A percentile compares a stretch with the other conserved stretches of the same genome.
phyloP scores from a whole-genome alignment of 495 filamentous ascomycete species.

The Arthonia radiata region DNA sequence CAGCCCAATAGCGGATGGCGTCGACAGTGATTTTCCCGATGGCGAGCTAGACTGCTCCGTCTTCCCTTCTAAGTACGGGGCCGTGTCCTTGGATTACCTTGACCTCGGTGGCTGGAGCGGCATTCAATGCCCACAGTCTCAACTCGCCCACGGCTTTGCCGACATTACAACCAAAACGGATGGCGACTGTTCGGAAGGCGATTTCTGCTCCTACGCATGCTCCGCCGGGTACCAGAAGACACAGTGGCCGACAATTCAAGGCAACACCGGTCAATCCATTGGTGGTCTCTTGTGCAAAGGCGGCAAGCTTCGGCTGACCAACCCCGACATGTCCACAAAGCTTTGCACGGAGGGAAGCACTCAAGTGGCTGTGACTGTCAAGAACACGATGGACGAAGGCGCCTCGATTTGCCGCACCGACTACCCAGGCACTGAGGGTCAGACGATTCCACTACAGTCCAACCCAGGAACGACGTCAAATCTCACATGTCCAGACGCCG shows the following conservation, averaged over 20 bases:
- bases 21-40: slow-evolving; percentile 52
- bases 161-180: slow-evolving; percentile 28
- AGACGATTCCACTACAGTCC: slow-evolving; percentile 51
- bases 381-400: slow-evolving; percentile 39
- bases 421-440: slow-evolving; percentile 66
- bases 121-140: slow-evolving; percentile 33
- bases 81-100: slow-evolving; percentile 42
- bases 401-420: slow-evolving; percentile 82
- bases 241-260: slow-evolving; percentile 72
- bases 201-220: slow-evolving; percentile 85
- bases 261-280: slow-evolving; percentile 58
- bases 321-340: slow-evolving; percentile 29
- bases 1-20: too few relatives aligned
- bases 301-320: slow-evolving; percentile 60
- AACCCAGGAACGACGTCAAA: slow-evolving; percentile 25
- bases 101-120: slow-evolving; percentile 55
- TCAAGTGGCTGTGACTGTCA: slow-evolving; percentile 31
- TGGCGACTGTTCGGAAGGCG: slow-evolving; percentile 19
- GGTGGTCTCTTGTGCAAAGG: not conserved
- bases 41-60: slow-evolving; percentile 41
- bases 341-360: slow-evolving; percentile 56
- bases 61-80: slow-evolving; percentile 71
- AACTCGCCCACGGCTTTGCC: slow-evolving; percentile 20
- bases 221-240: slow-evolving; percentile 77
- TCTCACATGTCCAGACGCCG: slow-evolving; percentile 49